phyloP scores from a whole-genome alignment of 2,329 filamentous ascomycete species.

The Hypoxylon sp. region DNA sequence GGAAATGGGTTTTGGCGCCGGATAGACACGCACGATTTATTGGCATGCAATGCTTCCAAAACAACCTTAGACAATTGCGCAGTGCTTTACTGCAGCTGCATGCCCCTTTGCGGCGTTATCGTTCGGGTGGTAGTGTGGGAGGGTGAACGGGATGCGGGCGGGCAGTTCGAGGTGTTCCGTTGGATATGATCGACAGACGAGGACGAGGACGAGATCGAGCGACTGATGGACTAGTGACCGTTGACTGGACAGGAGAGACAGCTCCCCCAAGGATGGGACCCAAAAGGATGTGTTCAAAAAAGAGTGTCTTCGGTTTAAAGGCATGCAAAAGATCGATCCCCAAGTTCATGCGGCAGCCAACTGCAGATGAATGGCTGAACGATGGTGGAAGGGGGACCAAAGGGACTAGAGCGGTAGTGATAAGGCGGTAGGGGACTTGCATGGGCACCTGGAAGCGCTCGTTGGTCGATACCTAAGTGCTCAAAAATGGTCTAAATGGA shows the following conservation, averaged over 20 bases:
- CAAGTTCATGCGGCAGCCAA: constrained; percentile 35
- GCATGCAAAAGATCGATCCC: constrained; percentile 34
- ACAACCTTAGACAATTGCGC: constrained; percentile 46
- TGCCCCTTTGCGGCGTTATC: constrained; percentile 47
- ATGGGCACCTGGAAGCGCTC: constrained; percentile 29
- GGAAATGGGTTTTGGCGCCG: constrained; percentile 36
- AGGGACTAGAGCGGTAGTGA: constrained; percentile 13
- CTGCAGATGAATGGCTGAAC: constrained; percentile 5
- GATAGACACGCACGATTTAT: constrained; percentile 42
- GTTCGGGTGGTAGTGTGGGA: constrained; percentile 47
- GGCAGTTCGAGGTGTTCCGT: constrained; percentile 34
- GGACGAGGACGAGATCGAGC: background rate
- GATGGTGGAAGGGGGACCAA: constrained; percentile 2
- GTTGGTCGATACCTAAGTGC: constrained; percentile 8
- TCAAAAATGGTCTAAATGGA: background rate
- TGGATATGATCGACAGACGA: constrained; percentile 33
- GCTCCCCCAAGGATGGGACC: constrained; percentile 21
- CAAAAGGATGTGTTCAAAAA: constrained; percentile 36
- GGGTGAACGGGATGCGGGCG: constrained; percentile 39
- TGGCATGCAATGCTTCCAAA: constrained; percentile 41
- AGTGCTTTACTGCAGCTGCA: constrained; percentile 48
- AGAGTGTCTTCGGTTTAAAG: constrained; percentile 20
- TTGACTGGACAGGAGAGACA: constrained; percentile 26
- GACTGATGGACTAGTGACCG: background rate
- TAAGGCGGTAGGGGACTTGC: constrained; percentile 20